phyloP scores from a whole-genome alignment of 2,329 filamentous ascomycete species.

The Penicillium sp. region DNA sequence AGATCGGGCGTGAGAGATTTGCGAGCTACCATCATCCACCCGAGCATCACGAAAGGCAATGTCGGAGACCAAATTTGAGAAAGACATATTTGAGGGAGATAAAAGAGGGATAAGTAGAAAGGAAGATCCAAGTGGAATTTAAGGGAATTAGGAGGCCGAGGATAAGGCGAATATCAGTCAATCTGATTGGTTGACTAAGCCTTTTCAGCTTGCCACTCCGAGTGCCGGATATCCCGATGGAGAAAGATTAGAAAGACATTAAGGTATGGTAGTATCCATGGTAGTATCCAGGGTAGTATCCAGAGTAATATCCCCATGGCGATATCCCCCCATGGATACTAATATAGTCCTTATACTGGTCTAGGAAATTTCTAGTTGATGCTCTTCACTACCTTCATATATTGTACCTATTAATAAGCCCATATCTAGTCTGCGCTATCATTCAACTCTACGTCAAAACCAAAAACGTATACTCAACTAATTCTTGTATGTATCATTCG shows the following conservation, averaged over 20 bases:
- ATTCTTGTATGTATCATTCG: too few species aligned
- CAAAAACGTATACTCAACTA: too few species aligned
- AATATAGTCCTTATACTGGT: too few species aligned
- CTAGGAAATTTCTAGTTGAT: too few species aligned
- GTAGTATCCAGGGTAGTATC: too few species aligned
- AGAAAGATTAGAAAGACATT: not conserved
- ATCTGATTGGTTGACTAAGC: slow-evolving; percentile 1
- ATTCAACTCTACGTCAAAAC: too few species aligned
- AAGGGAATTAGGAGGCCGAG: not conserved
- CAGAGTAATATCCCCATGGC: too few species aligned
- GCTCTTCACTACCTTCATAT: too few species aligned
- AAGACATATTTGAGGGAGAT: slow-evolving; percentile 41
- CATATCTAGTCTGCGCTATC: too few species aligned
- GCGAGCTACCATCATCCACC: slow-evolving; percentile 44
- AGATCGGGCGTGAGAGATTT: slow-evolving; percentile 42
- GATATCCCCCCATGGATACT: too few species aligned
- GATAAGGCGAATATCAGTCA: not conserved
- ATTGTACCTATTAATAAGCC: too few species aligned
- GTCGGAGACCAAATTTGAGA: slow-evolving; percentile 51
- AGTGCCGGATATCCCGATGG: not conserved
- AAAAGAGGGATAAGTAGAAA: not conserved
- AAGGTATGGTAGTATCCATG: too few species aligned
- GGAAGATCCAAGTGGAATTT: not conserved
- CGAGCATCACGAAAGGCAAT: slow-evolving; percentile 46
- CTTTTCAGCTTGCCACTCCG: not conserved